A percentile compares a stretch with the other conserved stretches of the same genome.
These are phyloP conservation scores for Moricandia arvensis DNA, from an alignment of 345 rosid genomes.

Conservation along the genomic window DNA sequence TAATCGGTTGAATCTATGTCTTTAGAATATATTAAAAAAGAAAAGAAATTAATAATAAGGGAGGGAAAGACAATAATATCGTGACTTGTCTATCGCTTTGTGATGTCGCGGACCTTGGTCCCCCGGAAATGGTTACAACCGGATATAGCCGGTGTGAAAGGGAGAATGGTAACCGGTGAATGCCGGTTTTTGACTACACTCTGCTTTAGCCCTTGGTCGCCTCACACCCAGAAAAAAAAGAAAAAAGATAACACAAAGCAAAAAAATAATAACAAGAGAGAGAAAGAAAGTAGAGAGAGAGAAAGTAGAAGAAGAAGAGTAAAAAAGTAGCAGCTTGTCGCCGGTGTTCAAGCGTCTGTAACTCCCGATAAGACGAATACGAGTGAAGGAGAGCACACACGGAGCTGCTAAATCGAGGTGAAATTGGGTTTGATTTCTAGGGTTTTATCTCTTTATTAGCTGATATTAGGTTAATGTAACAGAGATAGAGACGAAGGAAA, in stretches of 20 bases:
- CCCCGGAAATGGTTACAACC: conserved; percentile 43
- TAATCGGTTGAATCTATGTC: too few species aligned
- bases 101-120: conserved; percentile 42
- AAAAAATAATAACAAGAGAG: too few species aligned
- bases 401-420: conserved; percentile 36
- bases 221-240: conserved; percentile 37
- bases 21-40: too few species aligned
- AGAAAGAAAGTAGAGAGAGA: conserved; percentile 18
- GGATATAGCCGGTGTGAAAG: conserved; percentile 37
- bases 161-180: conserved; percentile 40
- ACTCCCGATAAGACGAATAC: conserved; percentile 16
- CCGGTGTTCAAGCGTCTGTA: conserved; percentile 37
- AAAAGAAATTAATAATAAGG: neutral
- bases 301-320: conserved; percentile 5
- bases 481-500: neutral
- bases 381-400: conserved; percentile 17
- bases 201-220: conserved; percentile 56
- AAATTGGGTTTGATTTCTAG: conserved; percentile 18
- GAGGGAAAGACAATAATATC: conserved; percentile 18
- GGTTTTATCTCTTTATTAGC: conserved; percentile 19
- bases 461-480: conserved; percentile 21
- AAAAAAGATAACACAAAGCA: conserved; percentile 15
- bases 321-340: neutral
- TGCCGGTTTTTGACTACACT: conserved; percentile 66
- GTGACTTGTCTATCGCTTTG: conserved; percentile 22